Base-by-base conservation (phyloP, 2,329 filamentous ascomycete genomes). In the Knufia petricola region DNA sequence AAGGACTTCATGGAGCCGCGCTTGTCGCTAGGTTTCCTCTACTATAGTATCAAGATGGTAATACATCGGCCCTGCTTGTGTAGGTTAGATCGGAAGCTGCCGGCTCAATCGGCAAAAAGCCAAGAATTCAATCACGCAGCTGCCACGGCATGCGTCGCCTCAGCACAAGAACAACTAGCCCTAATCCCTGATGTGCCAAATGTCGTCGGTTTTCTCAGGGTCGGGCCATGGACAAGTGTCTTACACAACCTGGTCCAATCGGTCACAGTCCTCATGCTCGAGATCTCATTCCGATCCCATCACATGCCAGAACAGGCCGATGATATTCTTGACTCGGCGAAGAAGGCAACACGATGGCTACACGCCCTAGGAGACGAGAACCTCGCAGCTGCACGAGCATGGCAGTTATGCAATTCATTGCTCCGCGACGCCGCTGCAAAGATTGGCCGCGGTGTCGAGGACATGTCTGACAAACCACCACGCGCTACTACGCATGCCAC, bases 191-290 rank as follows among this genome's bases (percentile, higher is more conserved):
- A 70, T 39, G 57, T 63, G 28, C 67, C 68, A 1, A 64, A 69
- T 46, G 61, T 65, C 2, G 54, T 64, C 12, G 63, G 64, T 15
- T 59, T 72, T 12, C 66, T 69, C 37, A 56, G 62, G 17, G 56
- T 69, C 3, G 62, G 63, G 8, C 67, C 67, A 13, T 72, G 69
- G 69, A 71, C 68, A 67, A 66, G 63, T 52, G 61, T 70, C 20
- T 59, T 71, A 34, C 68, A 71, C 49, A 69, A 66, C 44, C 58
- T 72, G 17, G 69, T 71, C 61, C 69, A 71, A 55, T 60, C 68
- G 1, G 59, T 63, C 2, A 69, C 66, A 2, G 64, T 72, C 13
- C 59, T 72, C 23, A 64, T 72, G 44, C 63, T 71, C 17, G 69
- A 71, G 54, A 58, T 72, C 4, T 66, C 68, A 10, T 71, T 70